Evolutionary conservation across 805 yeast species (phyloP), one percentile per base, ranked within the genome.

Genomic region (Candida qinlingensis): DNA sequence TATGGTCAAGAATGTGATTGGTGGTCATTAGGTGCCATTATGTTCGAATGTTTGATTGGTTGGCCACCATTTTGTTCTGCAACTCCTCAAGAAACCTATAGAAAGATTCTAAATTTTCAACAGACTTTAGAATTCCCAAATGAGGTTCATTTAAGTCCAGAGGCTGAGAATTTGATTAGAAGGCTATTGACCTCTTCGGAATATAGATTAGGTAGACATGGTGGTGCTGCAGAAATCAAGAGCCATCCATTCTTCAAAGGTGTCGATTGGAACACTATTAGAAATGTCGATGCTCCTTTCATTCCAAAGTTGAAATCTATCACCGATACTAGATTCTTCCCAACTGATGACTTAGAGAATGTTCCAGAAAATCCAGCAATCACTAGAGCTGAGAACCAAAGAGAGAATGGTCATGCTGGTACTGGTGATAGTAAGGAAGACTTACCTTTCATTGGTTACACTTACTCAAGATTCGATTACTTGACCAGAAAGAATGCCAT

Each of bases 1-100:
- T 94, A 94, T 66, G 97, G 95, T 62, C 92, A 85, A 65, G 92
- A 98, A 30, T 94, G 95, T 54, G 99, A 94, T 71, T 94, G 95
- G 70, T 94, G 99, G 99, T 91, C 98, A 1, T 73, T 94, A 48
- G 99, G 99, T 7, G 91, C 99, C 64, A 95, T 94, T 84, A 75
- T 94, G 49, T 94, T 92, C 65, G 99, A 94, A 70, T 87, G 97
- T 45, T 78, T 94, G 51, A 94, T 94, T 52, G 98, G 99, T 2
- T 94, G 89, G 71, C 96, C 99, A 9, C 99, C 99, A 44, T 94
- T 94, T 63, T 84, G 96, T 31, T 98, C 99, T 2, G 81, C 90
- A 41, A 80, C 87, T 40, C 89, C 95, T 43, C 96, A 94, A 62
- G 99, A 95, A 66, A 94, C 99, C 0, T 94, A 95, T 68, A 81